phyloP scores from a whole-genome alignment of 768 basidiomycete genomes.

The Nidularia pulvinata region DNA sequence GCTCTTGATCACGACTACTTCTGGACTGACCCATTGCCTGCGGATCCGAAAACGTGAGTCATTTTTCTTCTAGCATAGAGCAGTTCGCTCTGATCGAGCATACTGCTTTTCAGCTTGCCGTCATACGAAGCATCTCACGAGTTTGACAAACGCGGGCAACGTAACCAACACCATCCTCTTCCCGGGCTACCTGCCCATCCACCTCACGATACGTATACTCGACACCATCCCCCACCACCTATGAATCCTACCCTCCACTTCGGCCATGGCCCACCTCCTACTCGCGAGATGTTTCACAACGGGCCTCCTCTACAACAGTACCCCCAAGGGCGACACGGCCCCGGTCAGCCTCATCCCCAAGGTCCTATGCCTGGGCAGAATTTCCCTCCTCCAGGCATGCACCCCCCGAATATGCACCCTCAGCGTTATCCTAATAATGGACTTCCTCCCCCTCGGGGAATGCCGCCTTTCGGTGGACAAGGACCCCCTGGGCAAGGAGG shows the following conservation, averaged over 20 bases:
- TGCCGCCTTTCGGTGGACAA: no score
- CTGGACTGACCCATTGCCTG: conserved; percentile 88
- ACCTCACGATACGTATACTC: conserved; percentile 13
- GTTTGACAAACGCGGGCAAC: conserved; percentile 73
- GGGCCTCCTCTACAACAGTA: not conserved
- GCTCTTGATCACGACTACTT: conserved; percentile 95
- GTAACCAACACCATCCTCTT: conserved; percentile 30
- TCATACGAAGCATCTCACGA: conserved; percentile 84
- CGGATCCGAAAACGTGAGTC: conserved; percentile 77
- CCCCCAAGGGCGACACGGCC: no score
- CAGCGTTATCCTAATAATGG: no score
- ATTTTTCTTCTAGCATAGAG: not conserved
- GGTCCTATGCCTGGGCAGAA: no score
- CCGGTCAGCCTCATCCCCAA: no score
- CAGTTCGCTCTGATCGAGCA: conserved; percentile 1
- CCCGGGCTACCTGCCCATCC: conserved; percentile 18
- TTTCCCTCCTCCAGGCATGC: no score
- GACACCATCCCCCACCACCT: conserved; percentile 9
- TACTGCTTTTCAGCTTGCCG: conserved; percentile 48
- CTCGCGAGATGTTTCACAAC: not conserved
- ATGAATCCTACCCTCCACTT: not conserved
- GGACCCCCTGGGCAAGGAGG: no score
- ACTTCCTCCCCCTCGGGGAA: no score
- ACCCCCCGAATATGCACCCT: no score
- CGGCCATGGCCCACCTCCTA: conserved; percentile 1